Percentiles rank a stretch among this genome's conserved stretches.
phyloP scores from a whole-genome alignment of 768 basidiomycete species.

The Boletus edulis region DNA sequence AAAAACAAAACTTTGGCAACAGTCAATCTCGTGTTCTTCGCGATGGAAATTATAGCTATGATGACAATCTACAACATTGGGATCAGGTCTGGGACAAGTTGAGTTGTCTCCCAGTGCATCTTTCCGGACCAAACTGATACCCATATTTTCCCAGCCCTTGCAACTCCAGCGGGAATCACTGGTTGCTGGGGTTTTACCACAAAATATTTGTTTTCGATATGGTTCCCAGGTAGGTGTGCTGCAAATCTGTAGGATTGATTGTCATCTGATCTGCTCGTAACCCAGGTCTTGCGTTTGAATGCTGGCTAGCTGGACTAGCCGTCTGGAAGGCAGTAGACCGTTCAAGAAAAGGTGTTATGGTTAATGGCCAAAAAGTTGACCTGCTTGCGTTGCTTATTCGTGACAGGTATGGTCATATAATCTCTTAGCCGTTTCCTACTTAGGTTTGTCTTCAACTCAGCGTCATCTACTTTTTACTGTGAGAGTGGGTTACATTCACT shows the following conservation, averaged over 20 bases:
- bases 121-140: background rate
- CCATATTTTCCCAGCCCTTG: background rate
- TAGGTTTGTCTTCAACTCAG: background rate
- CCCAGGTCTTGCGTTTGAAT: background rate
- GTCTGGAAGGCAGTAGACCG: background rate
- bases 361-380: background rate
- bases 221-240: background rate
- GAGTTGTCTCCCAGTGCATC: background rate
- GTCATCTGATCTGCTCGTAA: too few species aligned
- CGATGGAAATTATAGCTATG: background rate
- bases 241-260: background rate
- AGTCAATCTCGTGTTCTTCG: background rate
- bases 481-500: background rate
- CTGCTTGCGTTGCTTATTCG: background rate
- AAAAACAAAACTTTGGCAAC: background rate
- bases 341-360: background rate
- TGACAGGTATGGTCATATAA: background rate
- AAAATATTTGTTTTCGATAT: background rate
- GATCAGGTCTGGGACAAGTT: background rate
- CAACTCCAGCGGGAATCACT: background rate
- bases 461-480: background rate
- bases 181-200: background rate
- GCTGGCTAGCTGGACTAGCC: background rate
- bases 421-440: background rate
- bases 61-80: background rate